phyloP scores from a whole-genome alignment of 2,329 filamentous ascomycete species.

The Trichoderma sp. region DNA sequence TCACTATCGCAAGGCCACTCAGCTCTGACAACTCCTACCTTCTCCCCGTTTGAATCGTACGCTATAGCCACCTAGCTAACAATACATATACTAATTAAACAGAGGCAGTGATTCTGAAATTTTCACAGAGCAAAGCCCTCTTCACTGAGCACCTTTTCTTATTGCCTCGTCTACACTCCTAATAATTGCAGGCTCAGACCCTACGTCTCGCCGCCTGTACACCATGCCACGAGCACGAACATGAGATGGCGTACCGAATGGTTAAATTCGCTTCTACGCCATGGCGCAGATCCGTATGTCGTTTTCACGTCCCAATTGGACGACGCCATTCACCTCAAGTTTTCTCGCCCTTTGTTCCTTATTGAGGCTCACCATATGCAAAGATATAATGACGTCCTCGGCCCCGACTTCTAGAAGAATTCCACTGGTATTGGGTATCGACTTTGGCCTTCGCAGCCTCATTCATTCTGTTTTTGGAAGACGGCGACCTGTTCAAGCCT shows the following conservation, averaged over 20 bases:
- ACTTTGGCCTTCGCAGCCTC: neutral
- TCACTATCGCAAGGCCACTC: neutral
- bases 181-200: too few relatives aligned
- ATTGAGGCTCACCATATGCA: neutral
- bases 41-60: neutral
- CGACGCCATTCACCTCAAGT: neutral
- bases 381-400: neutral
- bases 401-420: neutral
- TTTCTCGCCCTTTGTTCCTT: neutral
- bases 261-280: neutral
- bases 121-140: neutral
- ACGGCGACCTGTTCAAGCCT: neutral
- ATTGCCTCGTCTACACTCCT: neutral
- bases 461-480: neutral
- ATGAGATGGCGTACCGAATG: neutral
- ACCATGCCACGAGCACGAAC: neutral
- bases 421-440: neutral
- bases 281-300: neutral
- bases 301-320: neutral
- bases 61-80: neutral
- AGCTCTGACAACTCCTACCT: neutral
- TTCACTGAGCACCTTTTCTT: neutral
- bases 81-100: neutral
- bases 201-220: neutral
- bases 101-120: neutral